Base-by-base conservation (phyloP, 257 asterid species). In the Lycium ferocissimum region DNA sequence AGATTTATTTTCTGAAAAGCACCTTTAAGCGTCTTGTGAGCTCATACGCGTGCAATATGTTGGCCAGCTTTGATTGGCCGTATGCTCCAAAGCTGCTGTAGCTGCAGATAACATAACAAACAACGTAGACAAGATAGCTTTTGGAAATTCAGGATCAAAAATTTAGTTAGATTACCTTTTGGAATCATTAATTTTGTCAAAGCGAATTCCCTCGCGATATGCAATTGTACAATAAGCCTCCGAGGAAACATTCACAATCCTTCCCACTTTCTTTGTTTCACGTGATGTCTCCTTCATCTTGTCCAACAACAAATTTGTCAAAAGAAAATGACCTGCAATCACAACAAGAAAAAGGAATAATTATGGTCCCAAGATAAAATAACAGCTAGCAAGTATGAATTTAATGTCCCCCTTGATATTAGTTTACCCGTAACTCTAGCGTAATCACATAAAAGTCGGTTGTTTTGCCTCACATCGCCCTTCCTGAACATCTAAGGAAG, bases 51-150 rank as follows among this genome's bases (percentile, higher is more conserved):
- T 94, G 98, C 83, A 95, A 90, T 75, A 91, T 58, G 53, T 92
- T 95, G 75, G 97, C 91, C 51, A 95, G 98, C 88, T 95, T 95
- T 84, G 98, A 93, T 91, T 95, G 98, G 76, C 95, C 92, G 80
- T 95, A 95, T 11, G 98, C 98, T 72, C 53, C 65, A 84, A 84
- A 86, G 37, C 80, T 89, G 78, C 5, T 72, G 85, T 92, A 93
- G 82, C 98, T 95, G 93, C 86, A 84, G 49, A 57, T 57, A 81
- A 51, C 3, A 88, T 63, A 83, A 84, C 37, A 51, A 49, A 20
- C 6, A 79, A 63, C 20, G 72, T 26, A 79, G 33, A 78, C 14
- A 40, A 45, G 82, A 70, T 67, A 37, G 37, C 49, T 37, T 67
- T 14, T 35, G 49, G 76, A 67, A 66, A 7, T n/a, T 37, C 61